phyloP scores from a whole-genome alignment of 2,329 filamentous ascomycete species.

The Claviceps monticola region DNA sequence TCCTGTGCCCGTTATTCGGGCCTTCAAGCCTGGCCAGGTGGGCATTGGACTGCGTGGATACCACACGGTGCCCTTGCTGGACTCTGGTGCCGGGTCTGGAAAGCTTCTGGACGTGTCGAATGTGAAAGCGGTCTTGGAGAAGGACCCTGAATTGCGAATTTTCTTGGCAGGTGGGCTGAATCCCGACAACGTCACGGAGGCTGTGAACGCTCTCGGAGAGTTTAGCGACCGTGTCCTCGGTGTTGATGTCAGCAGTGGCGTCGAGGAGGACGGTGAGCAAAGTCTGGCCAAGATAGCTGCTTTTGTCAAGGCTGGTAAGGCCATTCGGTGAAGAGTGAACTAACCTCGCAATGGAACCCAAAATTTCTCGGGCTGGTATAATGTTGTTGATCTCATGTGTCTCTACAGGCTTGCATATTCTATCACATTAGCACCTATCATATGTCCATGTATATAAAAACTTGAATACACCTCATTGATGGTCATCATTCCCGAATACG shows the following conservation, averaged over 20 bases:
- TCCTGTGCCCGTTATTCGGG: slow-evolving; percentile 79
- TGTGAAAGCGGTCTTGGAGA: slow-evolving; percentile 51
- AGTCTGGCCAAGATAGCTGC: slow-evolving; percentile 64
- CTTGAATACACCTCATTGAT: too few species aligned
- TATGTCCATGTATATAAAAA: background rate
- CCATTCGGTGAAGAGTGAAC: slow-evolving; percentile 28
- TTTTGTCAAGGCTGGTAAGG: slow-evolving; percentile 67
- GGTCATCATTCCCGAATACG: background rate
- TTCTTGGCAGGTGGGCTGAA: slow-evolving; percentile 77
- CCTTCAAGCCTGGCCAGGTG: slow-evolving; percentile 65
- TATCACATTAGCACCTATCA: background rate
- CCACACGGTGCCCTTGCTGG: slow-evolving; percentile 71
- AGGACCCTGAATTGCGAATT: slow-evolving; percentile 57
- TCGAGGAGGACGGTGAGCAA: slow-evolving; percentile 74
- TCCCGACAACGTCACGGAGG: slow-evolving; percentile 60
- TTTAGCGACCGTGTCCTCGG: slow-evolving; percentile 53
- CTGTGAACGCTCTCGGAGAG: slow-evolving; percentile 49
- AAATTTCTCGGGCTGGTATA: background rate
- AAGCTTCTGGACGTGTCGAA: slow-evolving; percentile 58
- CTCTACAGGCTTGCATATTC: too few species aligned
- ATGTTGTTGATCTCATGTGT: background rate
- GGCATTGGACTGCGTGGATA: slow-evolving; percentile 63
- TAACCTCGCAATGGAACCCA: background rate
- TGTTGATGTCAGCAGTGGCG: slow-evolving; percentile 89
- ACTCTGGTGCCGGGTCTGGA: slow-evolving; percentile 77